These are phyloP conservation scores for Cutaneotrichosporon spelunceum DNA, from an alignment of 1,284 basidiomycete species.

Conservation along the genomic window DNA sequence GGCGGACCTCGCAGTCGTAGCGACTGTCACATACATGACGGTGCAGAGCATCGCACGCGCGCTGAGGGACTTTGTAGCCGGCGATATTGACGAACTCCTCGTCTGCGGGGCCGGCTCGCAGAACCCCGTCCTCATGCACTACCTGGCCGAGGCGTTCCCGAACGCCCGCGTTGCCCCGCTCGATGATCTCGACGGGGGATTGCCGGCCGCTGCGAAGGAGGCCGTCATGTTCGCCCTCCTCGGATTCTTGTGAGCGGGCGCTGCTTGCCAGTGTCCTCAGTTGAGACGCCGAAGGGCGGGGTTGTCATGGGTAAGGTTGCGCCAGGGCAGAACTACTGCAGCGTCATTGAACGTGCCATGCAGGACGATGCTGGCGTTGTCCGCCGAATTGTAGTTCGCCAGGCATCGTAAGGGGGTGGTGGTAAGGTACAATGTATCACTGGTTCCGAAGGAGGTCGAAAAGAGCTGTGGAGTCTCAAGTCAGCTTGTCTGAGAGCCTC, in stretches of 20 bases:
- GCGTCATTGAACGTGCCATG: constrained; percentile 1
- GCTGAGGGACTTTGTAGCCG: constrained; percentile 15
- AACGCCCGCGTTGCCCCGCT: constrained; percentile 24
- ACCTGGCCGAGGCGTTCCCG: constrained; percentile 20
- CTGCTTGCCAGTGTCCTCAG: constrained; percentile 14
- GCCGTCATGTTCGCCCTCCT: constrained; percentile 28
- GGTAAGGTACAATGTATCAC: too few species aligned
- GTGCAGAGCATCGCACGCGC: constrained; percentile 23
- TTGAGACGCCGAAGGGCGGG: constrained; percentile 12
- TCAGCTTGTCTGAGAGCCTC: not conserved
- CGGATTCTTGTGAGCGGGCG: constrained; percentile 24
- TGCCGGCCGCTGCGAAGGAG: constrained; percentile 28
- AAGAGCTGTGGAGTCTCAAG: too few species aligned
- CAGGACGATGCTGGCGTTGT: not conserved
- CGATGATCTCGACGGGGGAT: constrained; percentile 16
- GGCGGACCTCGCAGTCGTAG: constrained; percentile 23
- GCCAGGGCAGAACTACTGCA: constrained; percentile 22
- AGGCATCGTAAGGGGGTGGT: not conserved
- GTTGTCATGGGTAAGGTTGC: constrained; percentile 25
- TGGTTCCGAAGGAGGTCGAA: too few species aligned
- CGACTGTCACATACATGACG: constrained; percentile 27
- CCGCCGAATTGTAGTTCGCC: not conserved
- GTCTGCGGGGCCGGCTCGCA: constrained; percentile 31
- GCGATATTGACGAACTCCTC: constrained; percentile 20
- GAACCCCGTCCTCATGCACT: constrained; percentile 27